Conservation (phyloP, 805 yeast species). For the Ogataea nakhonphanomensis region DNA sequence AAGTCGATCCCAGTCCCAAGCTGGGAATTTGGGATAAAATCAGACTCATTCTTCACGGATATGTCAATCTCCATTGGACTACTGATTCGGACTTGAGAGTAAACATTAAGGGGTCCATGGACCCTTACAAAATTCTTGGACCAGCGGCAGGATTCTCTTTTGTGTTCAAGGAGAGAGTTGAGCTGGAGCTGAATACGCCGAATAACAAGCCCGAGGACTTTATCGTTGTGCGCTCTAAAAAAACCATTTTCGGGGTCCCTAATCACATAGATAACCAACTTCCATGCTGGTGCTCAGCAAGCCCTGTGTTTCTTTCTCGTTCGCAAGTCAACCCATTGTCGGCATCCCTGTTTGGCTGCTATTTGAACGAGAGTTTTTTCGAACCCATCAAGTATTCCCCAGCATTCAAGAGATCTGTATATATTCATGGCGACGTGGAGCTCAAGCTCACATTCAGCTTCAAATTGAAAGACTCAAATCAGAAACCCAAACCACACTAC, state of each 20-base stretch:
- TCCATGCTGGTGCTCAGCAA: conserved; percentile 56
- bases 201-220: conserved; percentile 64
- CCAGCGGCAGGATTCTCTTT: conserved; percentile 73
- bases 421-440: conserved; percentile 56
- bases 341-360: conserved; percentile 27
- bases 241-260: conserved; percentile 70
- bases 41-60: conserved; percentile 73
- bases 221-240: conserved; percentile 57
- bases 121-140: conserved; percentile 72
- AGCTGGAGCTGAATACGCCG: conserved; percentile 57
- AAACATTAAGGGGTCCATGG: conserved; percentile 68
- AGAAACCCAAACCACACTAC: conserved; percentile 53
- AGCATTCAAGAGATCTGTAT: conserved; percentile 37
- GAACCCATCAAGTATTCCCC: neutral
- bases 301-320: conserved; percentile 45
- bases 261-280: conserved; percentile 57
- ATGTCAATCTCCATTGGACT: conserved; percentile 40
- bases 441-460: conserved; percentile 57
- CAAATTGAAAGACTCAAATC: conserved; percentile 45
- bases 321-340: conserved; percentile 20
- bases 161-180: conserved; percentile 62
- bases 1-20: conserved; percentile 78
- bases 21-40: conserved; percentile 94
- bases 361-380: conserved; percentile 17
- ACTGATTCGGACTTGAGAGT: conserved; percentile 49